Evolutionary conservation across 108 stramenopile species (phyloP).

Genomic region (Pinguiococcus pyrenoidosus): DNA sequence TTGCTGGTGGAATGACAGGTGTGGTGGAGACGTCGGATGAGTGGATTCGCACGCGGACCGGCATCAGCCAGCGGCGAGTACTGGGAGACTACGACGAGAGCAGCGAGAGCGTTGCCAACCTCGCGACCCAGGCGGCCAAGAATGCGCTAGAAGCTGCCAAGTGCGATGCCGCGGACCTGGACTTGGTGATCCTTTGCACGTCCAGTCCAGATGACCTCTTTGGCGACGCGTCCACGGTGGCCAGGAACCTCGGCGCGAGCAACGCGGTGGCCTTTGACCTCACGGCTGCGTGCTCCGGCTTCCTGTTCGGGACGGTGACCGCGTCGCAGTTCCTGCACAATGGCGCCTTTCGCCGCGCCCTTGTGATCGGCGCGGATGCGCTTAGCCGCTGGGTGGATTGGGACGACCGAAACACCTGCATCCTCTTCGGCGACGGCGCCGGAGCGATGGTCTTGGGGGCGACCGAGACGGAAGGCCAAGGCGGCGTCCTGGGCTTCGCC

Average conservation of each 20-base stretch:
- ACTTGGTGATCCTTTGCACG: conserved; percentile 74
- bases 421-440: conserved; percentile 91
- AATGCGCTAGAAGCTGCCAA: conserved; percentile 62
- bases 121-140: conserved; percentile 16
- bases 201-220: conserved; percentile 86
- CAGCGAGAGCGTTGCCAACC: neutral
- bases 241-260: conserved; percentile 12
- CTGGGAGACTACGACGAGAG: conserved; percentile 33
- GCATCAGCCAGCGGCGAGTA: conserved; percentile 63
- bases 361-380: conserved; percentile 85
- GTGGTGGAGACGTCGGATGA: conserved; percentile 88
- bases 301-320: conserved; percentile 78
- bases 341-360: conserved; percentile 48
- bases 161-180: conserved; percentile 52
- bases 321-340: conserved; percentile 64
- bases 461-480: conserved; percentile 36
- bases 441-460: conserved; percentile 72
- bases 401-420: conserved; percentile 85
- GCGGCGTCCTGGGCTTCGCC: conserved; percentile 70
- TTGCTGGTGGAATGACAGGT: conserved; percentile 31
- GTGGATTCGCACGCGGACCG: conserved; percentile 86
- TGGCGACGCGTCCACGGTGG: conserved; percentile 78
- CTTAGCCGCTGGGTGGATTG: conserved; percentile 85
- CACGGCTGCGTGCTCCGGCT: conserved; percentile 88
- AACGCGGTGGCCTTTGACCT: conserved; percentile 80